Conservation (phyloP, 495 filamentous ascomycete species). For the Lepidopterella palustris region DNA sequence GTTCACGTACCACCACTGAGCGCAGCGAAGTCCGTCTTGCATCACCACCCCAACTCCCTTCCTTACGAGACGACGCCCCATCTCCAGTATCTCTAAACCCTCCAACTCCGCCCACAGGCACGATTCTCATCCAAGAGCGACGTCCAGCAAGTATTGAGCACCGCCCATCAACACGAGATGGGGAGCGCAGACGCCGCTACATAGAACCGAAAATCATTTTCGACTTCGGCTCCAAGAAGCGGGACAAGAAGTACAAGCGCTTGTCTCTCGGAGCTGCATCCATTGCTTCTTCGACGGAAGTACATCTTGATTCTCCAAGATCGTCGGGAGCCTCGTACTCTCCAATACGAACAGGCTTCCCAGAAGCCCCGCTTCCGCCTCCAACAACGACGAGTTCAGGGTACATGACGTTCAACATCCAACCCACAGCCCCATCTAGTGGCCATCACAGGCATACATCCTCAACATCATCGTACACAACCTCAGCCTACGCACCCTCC, state of each 20-base stretch:
- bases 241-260: constrained; percentile 18
- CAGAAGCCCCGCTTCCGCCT: constrained; percentile 13
- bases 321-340: constrained; percentile 20
- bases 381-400: neutral
- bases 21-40: constrained; percentile 10
- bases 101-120: constrained; percentile 21
- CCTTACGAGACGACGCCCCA: constrained; percentile 15
- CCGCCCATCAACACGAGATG: constrained; percentile 16
- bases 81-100: constrained; percentile 22
- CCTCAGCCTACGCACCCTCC: constrained; percentile 18
- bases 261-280: constrained; percentile 17
- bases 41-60: constrained; percentile 3
- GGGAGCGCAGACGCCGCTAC: neutral
- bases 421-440: neutral
- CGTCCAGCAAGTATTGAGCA: constrained; percentile 3
- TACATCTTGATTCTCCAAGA: constrained; percentile 18
- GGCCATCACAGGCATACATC: constrained; percentile 22
- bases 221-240: constrained; percentile 11
- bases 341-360: constrained; percentile 17
- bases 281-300: constrained; percentile 11
- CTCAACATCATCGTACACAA: constrained; percentile 21
- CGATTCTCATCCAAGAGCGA: constrained; percentile 14
- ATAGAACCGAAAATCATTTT: constrained; percentile 22
- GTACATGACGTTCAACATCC: constrained; percentile 12
- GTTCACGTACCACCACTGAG: constrained; percentile 11